phyloP scores from a whole-genome alignment of 139 green algal species.

The Edaphochlamys debaryana region DNA sequence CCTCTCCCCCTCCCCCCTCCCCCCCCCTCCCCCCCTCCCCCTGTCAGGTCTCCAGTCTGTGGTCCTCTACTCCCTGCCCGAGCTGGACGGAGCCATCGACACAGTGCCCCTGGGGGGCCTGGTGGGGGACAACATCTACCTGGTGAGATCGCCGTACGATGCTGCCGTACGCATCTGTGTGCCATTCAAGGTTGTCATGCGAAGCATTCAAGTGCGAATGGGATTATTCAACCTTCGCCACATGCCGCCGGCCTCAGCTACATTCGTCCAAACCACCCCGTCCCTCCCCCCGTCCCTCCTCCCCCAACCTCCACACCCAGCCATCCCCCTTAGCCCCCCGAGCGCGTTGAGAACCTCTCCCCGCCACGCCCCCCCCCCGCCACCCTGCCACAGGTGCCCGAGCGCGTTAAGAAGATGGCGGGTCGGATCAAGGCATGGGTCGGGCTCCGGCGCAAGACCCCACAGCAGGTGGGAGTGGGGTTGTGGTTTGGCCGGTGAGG shows the following conservation, averaged over 20 bases:
- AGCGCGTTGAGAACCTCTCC: too few relatives aligned
- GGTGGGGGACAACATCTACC: slow-evolving; percentile 93
- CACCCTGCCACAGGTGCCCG: slow-evolving; percentile 55
- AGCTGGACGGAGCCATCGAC: slow-evolving; percentile 98
- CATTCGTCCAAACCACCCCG: too few relatives aligned
- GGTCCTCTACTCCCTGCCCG: slow-evolving; percentile 95
- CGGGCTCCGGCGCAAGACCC: slow-evolving; percentile 42
- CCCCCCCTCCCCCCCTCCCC: background rate
- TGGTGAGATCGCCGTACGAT: slow-evolving; percentile 64
- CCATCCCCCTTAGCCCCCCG: too few relatives aligned
- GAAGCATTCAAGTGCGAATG: too few relatives aligned
- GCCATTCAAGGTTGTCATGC: too few relatives aligned
- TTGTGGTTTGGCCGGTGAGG: background rate
- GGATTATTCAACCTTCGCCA: too few relatives aligned
- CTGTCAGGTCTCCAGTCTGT: slow-evolving; percentile 90
- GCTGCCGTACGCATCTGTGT: too few relatives aligned
- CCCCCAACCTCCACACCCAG: too few relatives aligned
- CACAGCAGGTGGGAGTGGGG: slow-evolving; percentile 56
- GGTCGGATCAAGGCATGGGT: slow-evolving; percentile 84
- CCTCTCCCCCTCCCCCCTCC: background rate
- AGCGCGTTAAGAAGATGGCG: slow-evolving; percentile 83
- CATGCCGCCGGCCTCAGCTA: too few relatives aligned
- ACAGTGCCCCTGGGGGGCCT: slow-evolving; percentile 89
- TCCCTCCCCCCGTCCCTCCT: too few relatives aligned
- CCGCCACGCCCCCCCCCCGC: too few relatives aligned